Conservation (phyloP, 73 alveolate genomes). For the Urostyla sp. region DNA sequence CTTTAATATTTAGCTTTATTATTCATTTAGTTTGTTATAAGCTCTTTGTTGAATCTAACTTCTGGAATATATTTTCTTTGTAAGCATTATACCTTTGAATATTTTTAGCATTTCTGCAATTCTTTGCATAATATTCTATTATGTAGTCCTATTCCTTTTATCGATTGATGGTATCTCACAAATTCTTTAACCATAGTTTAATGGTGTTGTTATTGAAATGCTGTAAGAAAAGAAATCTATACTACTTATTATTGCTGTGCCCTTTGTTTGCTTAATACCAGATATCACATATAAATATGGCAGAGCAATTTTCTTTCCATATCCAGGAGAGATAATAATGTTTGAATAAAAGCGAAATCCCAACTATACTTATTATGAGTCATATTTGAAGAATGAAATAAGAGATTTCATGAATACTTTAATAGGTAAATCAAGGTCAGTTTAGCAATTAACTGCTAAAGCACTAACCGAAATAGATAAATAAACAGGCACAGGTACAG, state of each 20-base stretch:
- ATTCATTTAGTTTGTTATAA: slow-evolving; percentile 89
- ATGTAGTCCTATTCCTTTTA: slow-evolving; percentile 72
- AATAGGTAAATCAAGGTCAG: background rate
- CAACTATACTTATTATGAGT: slow-evolving; percentile 1
- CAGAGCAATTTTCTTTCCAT: slow-evolving; percentile 39
- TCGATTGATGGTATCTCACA: slow-evolving; percentile 67
- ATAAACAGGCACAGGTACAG: background rate
- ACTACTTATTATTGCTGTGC: slow-evolving; percentile 77
- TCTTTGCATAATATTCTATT: slow-evolving; percentile 78
- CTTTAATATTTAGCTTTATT: slow-evolving; percentile 82
- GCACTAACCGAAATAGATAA: slow-evolving; percentile 41
- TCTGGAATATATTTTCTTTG: slow-evolving; percentile 84
- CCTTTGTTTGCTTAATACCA: slow-evolving; percentile 79
- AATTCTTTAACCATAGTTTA: slow-evolving; percentile 78
- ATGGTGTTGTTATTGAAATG: slow-evolving; percentile 75
- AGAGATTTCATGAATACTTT: background rate
- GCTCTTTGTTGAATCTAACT: slow-evolving; percentile 84
- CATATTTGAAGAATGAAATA: background rate
- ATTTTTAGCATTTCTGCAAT: slow-evolving; percentile 61
- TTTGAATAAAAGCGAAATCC: slow-evolving; percentile 33
- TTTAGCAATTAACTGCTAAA: slow-evolving; percentile 2
- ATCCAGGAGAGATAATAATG: slow-evolving; percentile 56
- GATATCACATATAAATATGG: slow-evolving; percentile 73
- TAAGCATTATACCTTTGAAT: background rate
- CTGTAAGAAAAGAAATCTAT: slow-evolving; percentile 72